phyloP scores from a whole-genome alignment of 1,284 basidiomycete species.

The Sanguinoderma infundibulare region DNA sequence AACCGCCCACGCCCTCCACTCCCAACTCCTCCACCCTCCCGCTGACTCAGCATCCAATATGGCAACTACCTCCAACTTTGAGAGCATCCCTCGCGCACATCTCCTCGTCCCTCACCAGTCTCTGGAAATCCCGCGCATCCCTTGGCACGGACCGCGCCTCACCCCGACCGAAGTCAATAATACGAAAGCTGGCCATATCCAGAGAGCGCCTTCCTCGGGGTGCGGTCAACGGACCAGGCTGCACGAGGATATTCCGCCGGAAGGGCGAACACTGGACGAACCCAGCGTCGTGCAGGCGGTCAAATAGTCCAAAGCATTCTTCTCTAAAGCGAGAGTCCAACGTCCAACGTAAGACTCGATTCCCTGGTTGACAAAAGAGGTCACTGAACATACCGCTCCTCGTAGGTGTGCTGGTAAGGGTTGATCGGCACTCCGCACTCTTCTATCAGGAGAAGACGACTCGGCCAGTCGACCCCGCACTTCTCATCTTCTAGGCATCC shows the following conservation, averaged over 20 bases:
- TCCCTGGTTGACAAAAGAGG: not conserved
- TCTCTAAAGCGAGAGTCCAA: conserved; percentile 29
- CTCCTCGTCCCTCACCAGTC: no score
- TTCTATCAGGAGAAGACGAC: conserved; percentile 52
- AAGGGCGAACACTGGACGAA: conserved; percentile 47
- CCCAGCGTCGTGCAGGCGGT: conserved; percentile 43
- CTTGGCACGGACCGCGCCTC: not conserved
- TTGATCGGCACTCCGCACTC: conserved; percentile 46
- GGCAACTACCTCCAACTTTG: not conserved
- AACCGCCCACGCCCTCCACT: not conserved
- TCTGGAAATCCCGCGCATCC: no score
- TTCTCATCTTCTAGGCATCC: conserved; percentile 3
- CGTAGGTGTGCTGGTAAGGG: conserved; percentile 30
- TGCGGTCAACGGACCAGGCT: conserved; percentile 45
- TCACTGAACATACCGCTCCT: conserved; percentile 36
- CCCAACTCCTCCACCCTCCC: not conserved
- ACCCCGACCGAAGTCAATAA: conserved; percentile 54
- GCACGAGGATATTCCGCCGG: conserved; percentile 48
- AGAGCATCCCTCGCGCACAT: no score
- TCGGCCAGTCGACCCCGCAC: conserved; percentile 23
- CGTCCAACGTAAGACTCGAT: not conserved
- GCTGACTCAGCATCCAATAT: not conserved
- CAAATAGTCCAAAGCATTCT: conserved; percentile 44
- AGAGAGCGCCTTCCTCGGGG: conserved; percentile 30
- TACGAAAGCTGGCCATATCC: conserved; percentile 44